Evolutionary conservation across 2,329 filamentous ascomycete genomes (phyloP).

Genomic region (Coniochaeta sp.): DNA sequence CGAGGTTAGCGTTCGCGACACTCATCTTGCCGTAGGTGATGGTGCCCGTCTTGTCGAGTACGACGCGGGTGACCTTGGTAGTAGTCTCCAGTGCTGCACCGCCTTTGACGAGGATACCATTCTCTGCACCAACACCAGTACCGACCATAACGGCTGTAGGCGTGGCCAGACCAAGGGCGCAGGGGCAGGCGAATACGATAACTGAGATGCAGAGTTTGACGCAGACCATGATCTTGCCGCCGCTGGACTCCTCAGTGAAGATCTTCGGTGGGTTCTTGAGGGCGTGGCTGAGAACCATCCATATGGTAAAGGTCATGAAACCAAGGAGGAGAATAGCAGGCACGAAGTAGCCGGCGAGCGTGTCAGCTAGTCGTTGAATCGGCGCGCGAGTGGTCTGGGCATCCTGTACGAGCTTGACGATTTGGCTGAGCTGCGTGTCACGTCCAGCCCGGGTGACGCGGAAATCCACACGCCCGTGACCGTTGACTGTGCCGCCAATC

Average conservation of each 20-base stretch:
- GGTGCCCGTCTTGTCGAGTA: constrained; percentile 94
- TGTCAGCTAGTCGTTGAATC: constrained; percentile 88
- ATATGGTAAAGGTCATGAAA: constrained; percentile 74
- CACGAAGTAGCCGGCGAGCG: constrained; percentile 88
- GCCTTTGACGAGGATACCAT: constrained; percentile 96
- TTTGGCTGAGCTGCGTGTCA: constrained; percentile 95
- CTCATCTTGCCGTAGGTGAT: constrained; percentile 94
- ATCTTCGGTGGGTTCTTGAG: constrained; percentile 79
- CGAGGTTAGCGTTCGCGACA: constrained; percentile 65
- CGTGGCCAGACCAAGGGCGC: constrained; percentile 89
- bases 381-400: constrained; percentile 91
- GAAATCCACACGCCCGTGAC: constrained; percentile 85
- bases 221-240: constrained; percentile 93
- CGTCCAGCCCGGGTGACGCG: constrained; percentile 85
- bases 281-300: constrained; percentile 92
- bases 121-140: constrained; percentile 90
- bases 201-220: constrained; percentile 97
- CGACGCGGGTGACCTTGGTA: constrained; percentile 81
- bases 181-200: constrained; percentile 96
- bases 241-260: constrained; percentile 71
- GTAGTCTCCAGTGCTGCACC: constrained; percentile 86
- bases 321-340: constrained; percentile 82
- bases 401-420: constrained; percentile 96
- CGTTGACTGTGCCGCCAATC: constrained; percentile 94
- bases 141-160: constrained; percentile 98